Conservation (phyloP, 805 yeast species). For the Kodamaea neixiangensis region DNA sequence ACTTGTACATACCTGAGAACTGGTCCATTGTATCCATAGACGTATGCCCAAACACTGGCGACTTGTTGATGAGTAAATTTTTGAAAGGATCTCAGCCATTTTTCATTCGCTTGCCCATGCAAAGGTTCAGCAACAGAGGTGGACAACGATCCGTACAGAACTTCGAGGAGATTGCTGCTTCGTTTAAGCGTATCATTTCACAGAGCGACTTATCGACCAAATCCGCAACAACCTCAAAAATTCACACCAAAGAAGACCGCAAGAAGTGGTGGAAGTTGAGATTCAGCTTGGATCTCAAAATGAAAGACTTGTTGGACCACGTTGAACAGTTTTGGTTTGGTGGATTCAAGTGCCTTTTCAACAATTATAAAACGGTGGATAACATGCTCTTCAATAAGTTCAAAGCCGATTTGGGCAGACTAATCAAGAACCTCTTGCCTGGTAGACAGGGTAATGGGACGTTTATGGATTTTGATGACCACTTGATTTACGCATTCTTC, state of each 20-base stretch:
- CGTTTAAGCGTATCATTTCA: conserved; percentile 48
- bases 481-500: conserved; percentile 23
- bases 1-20: conserved; percentile 35
- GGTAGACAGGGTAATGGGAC: conserved; percentile 8
- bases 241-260: conserved; percentile 60
- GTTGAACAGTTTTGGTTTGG: conserved; percentile 76
- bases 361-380: conserved; percentile 23
- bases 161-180: conserved; percentile 40
- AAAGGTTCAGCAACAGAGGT: conserved; percentile 48
- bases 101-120: conserved; percentile 60
- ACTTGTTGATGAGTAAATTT: conserved; percentile 54
- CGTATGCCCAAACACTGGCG: conserved; percentile 56
- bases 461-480: conserved; percentile 19
- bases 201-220: conserved; percentile 65
- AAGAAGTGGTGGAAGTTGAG: conserved; percentile 79
- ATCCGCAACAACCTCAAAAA: conserved; percentile 49
- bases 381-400: conserved; percentile 19
- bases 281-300: conserved; percentile 56
- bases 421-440: conserved; percentile 18
- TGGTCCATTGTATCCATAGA: conserved; percentile 69
- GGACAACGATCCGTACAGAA: conserved; percentile 32
- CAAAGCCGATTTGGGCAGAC: conserved; percentile 18
- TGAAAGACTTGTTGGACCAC: conserved; percentile 53
- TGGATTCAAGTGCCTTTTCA: conserved; percentile 69
- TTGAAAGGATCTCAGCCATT: conserved; percentile 38